Base-by-base conservation (phyloP, 2,329 filamentous ascomycete genomes). In the Xylaria sp. region DNA sequence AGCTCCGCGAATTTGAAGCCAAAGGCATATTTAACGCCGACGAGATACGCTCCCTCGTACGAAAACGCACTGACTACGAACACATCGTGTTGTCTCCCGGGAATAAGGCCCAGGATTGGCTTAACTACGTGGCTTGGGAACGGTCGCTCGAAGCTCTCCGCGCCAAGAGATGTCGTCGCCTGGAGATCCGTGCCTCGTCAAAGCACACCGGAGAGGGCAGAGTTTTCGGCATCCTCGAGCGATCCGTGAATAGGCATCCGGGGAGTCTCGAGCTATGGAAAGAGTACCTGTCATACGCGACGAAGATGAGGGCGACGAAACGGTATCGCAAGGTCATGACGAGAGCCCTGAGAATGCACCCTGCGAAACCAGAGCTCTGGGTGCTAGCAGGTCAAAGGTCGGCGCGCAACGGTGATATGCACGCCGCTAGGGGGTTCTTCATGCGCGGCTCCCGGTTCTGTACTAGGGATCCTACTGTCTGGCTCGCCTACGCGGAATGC, bases 1-100 rank as follows among this genome's bases (percentile, higher is more conserved):
- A 98, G 76, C 85, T 99, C 59, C 92, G 93, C 65, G 93, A 97
- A 72, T 96, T 92, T 76, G 91, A 96, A 77, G 87, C 91, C 67
- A 97, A 97, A 77, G 89, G 92, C 70, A 90, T 99, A 69, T 99
- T 99, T 79, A 87, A 85, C 21, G 70, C 95, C 88, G 91, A 96
- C 68, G 94, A 99, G 76, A 97, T 99, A 74, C 86, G 87, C 64
- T 89, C 90, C 46, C 93, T 99, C 67, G 90, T 96, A 54, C 89
- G 89, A 73, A 97, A 95, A 76, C 89, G 95, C 70, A 96, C 92
- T 72, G 91, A 96, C 70, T 96, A 93, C 75, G 95, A 99, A 76
- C 94, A 97, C 78, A 90, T 88, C 60, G 86, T 98, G 68, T 91
- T 97, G 64, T 89, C 92, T 3, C 88, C 92, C 23, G 92, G 93